Conservation (phyloP, 768 basidiomycete genomes). For the Auricularia sp. region DNA sequence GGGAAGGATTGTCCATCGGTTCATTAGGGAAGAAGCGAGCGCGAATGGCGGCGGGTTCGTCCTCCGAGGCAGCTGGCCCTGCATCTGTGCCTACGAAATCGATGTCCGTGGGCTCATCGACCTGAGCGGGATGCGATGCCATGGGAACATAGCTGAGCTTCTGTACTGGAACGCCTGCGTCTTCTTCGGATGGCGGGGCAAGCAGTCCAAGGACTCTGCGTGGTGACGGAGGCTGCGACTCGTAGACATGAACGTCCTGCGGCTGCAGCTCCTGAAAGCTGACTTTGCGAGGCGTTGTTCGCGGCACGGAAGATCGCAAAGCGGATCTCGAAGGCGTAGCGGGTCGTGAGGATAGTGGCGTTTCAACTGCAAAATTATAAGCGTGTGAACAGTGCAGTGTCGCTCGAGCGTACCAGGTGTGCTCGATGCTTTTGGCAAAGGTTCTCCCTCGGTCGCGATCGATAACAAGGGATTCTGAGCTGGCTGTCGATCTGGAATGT, state of each 20-base stretch:
- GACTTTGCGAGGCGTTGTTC: conserved; percentile 30
- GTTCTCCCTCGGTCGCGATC: too few species aligned
- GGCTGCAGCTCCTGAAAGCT: conserved; percentile 70
- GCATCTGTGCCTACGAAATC: background rate
- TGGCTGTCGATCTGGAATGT: too few species aligned
- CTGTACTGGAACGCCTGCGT: conserved; percentile 24
- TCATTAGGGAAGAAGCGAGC: conserved; percentile 71
- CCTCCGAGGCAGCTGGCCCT: conserved; percentile 41
- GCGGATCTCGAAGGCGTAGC: conserved; percentile 3
- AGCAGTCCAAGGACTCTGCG: conserved; percentile 44
- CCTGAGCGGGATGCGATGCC: background rate
- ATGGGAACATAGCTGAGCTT: conserved; percentile 17
- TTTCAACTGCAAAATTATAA: background rate
- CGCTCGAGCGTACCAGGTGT: background rate
- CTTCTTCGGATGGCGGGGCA: conserved; percentile 31
- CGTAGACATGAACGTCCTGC: conserved; percentile 71
- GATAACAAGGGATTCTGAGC: too few species aligned
- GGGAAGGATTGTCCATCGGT: conserved; percentile 54
- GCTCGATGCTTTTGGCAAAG: too few species aligned
- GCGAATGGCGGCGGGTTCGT: conserved; percentile 76
- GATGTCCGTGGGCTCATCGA: background rate
- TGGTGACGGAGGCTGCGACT: conserved; percentile 71
- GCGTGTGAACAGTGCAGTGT: background rate
- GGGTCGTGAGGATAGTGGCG: background rate
- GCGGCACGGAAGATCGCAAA: conserved; percentile 3